Evolutionary conservation across 2,329 filamentous ascomycete species (phyloP), one percentile per base, ranked within the genome.

Genomic region (Scopulariopsis brevicaulis): DNA sequence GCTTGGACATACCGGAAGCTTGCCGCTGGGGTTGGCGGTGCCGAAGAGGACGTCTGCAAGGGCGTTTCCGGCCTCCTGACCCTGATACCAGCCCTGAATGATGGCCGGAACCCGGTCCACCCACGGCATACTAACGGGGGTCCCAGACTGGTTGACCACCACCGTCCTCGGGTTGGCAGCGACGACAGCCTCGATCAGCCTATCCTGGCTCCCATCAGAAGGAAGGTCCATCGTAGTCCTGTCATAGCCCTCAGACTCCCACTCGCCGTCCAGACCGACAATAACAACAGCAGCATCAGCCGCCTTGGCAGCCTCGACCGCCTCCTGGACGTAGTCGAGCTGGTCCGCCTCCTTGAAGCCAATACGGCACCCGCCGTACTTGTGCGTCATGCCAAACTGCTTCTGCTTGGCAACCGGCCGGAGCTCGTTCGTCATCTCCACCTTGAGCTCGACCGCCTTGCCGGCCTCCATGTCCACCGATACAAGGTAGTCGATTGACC

Each of bases 171-270:
- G 76, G 65, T 89, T 89, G 4, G 80, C 83, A 18, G 76, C 74
- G 20, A 83, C 73, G 0, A 89, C 76, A 1, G 83, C 83, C 54
- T 81, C 76, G 58, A 89, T 76, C 4, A 89, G 77, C 43, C 79
- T 77, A 65, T 89, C 84, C 64, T 85, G 72, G 59, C 79, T 77
- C 56, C 83, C 71, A n/a, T 72, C 67, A 1, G 67, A 76, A 76
- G 87, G 89, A 3, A 89, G 72, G 18, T 86, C 87, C 61, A 90
- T 76, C 63, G 89, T 88, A 67, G 87, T 87, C 53, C 85, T 78
- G 65, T 89, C 86, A 60, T 87, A 87, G 1, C 86, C 86, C 68
- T 89, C 86, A 1, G 85, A 87, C 66, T 90, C 86, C 85, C 85
- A 90, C 67, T 90, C 86, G 6, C 81, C 81, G 66, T 89, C 86